These are phyloP conservation scores for Xylariaceae sp. DNA, from an alignment of 2,329 filamentous ascomycete species.

Conservation along the genomic window DNA sequence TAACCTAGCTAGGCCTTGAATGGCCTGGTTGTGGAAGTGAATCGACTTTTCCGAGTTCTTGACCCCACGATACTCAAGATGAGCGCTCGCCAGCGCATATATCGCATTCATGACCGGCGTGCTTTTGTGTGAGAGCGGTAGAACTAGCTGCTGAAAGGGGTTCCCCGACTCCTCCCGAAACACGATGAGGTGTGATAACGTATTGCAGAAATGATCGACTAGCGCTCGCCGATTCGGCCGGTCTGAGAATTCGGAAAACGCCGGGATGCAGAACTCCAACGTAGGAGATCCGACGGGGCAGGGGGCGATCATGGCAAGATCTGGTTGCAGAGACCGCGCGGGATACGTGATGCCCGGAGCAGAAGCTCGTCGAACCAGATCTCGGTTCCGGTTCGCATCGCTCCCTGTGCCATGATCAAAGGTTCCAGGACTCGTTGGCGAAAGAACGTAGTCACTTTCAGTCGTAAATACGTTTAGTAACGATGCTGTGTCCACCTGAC, in stretches of 20 bases:
- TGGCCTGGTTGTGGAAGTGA: slow-evolving; percentile 55
- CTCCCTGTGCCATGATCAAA: slow-evolving; percentile 25
- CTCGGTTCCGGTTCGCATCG: slow-evolving; percentile 8
- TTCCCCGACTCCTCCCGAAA: slow-evolving; percentile 60
- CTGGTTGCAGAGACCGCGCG: slow-evolving; percentile 27
- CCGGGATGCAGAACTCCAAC: slow-evolving; percentile 48
- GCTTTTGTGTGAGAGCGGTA: slow-evolving; percentile 54
- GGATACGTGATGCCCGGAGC: slow-evolving; percentile 13
- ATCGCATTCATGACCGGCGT: slow-evolving; percentile 73
- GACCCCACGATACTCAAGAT: slow-evolving; percentile 64
- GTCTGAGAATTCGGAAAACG: slow-evolving; percentile 54
- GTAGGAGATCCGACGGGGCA: slow-evolving; percentile 35
- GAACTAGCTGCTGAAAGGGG: slow-evolving; percentile 57
- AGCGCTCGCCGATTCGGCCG: slow-evolving; percentile 50
- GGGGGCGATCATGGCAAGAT: slow-evolving; percentile 38
- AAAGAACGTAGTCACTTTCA: slow-evolving; percentile 21
- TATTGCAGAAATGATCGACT: slow-evolving; percentile 60
- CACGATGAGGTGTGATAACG: slow-evolving; percentile 61
- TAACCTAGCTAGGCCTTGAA: slow-evolving; percentile 52
- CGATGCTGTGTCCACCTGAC: slow-evolving; percentile 11
- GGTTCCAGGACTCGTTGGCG: slow-evolving; percentile 27
- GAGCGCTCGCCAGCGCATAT: slow-evolving; percentile 77
- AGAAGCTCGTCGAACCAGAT: slow-evolving; percentile 19
- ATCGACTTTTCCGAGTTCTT: slow-evolving; percentile 51
- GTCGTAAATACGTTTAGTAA: slow-evolving; percentile 12